phyloP scores from a whole-genome alignment of 768 basidiomycete genomes.

The Boletus sp. region DNA sequence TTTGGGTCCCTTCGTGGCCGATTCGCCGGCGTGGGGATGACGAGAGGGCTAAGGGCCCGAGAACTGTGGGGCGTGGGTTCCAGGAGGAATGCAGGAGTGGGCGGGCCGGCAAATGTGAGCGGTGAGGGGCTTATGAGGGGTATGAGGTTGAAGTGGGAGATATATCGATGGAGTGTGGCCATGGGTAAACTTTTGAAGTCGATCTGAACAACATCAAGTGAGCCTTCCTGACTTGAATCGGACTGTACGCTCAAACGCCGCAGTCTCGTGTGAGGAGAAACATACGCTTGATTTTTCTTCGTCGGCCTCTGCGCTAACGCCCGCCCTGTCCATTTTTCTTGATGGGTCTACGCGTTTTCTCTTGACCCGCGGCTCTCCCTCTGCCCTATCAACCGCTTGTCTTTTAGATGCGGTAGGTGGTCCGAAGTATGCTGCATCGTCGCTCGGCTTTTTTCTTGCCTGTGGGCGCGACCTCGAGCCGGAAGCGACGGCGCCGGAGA shows the following conservation, averaged over 20 bases:
- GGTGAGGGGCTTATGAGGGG: slow-evolving; percentile 72
- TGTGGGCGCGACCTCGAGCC: slow-evolving; percentile 62
- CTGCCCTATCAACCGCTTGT: slow-evolving; percentile 61
- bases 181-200: slow-evolving; percentile 73
- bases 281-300: slow-evolving; percentile 31
- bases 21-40: slow-evolving; percentile 57
- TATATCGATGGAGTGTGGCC: slow-evolving; percentile 64
- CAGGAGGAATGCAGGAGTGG: slow-evolving; percentile 60
- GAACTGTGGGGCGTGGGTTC: slow-evolving; percentile 44
- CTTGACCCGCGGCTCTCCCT: slow-evolving; percentile 74
- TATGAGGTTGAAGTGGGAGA: slow-evolving; percentile 68
- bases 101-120: slow-evolving; percentile 61
- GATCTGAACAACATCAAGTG: slow-evolving; percentile 44
- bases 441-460: slow-evolving; percentile 58
- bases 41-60: slow-evolving; percentile 49
- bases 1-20: slow-evolving; percentile 68
- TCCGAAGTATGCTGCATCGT: slow-evolving; percentile 70
- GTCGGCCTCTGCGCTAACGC: slow-evolving; percentile 32
- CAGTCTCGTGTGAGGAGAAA: slow-evolving; percentile 1
- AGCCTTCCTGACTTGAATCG: slow-evolving; percentile 1
- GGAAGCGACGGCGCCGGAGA: slow-evolving; percentile 29
- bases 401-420: slow-evolving; percentile 59
- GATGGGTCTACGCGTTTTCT: slow-evolving; percentile 62
- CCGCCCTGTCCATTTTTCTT: slow-evolving; percentile 37
- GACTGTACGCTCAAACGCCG: background rate